Conservation (phyloP, 768 basidiomycete genomes). For the Rhodotorula paludigena region DNA sequence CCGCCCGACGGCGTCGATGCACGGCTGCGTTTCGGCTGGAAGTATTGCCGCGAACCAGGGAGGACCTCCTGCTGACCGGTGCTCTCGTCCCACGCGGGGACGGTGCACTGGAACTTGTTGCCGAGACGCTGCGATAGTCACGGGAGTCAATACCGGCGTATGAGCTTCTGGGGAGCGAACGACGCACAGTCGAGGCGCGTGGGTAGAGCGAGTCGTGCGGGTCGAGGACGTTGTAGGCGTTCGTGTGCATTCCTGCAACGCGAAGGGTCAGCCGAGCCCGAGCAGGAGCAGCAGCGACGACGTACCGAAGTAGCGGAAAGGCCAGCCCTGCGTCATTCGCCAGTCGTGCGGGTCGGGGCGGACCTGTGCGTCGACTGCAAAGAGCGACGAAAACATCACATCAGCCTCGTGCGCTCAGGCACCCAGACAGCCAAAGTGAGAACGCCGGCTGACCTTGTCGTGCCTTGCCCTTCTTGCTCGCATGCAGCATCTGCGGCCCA, state of each 20-base stretch:
- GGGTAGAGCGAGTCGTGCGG: constrained; percentile 96
- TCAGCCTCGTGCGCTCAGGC: too few relatives aligned
- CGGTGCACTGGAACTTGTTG: constrained; percentile 36
- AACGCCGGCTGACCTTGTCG: constrained; percentile 19
- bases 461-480: constrained; percentile 26
- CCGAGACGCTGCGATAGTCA: constrained; percentile 30
- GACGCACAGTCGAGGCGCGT: constrained; percentile 63
- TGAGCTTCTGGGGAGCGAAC: not conserved
- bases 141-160: not conserved
- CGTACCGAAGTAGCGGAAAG: constrained; percentile 75
- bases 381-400: too few relatives aligned
- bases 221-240: constrained; percentile 48
- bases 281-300: not conserved
- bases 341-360: constrained; percentile 30
- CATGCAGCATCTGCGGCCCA: constrained; percentile 5
- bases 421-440: not conserved
- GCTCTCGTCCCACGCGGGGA: constrained; percentile 34
- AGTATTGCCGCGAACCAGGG: constrained; percentile 10
- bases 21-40: constrained; percentile 26
- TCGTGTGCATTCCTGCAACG: constrained; percentile 35
- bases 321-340: constrained; percentile 83
- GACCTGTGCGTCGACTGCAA: not conserved
- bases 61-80: not conserved
- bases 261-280: constrained; percentile 44
- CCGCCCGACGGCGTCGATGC: constrained; percentile 6